These are phyloP conservation scores for Diplocarpon mali DNA, from an alignment of 2,329 filamentous ascomycete species.

Conservation along the genomic window DNA sequence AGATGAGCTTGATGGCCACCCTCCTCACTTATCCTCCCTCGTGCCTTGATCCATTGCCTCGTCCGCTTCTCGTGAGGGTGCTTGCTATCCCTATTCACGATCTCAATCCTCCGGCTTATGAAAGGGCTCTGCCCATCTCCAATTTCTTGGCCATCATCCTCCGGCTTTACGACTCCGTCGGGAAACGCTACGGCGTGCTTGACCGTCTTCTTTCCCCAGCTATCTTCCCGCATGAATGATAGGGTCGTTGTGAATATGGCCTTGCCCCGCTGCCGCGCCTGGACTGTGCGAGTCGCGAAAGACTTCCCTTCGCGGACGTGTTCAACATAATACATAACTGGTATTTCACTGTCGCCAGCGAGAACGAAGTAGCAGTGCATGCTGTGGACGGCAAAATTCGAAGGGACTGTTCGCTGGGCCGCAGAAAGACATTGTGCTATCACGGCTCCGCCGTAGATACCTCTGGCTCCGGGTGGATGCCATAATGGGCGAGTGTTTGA, in stretches of 20 bases:
- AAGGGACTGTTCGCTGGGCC: conserved; percentile 75
- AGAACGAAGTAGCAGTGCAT: conserved; percentile 99
- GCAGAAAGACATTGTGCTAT: conserved; percentile 87
- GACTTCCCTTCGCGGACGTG: conserved; percentile 81
- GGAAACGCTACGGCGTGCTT: conserved; percentile 57
- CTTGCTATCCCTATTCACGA: conserved; percentile 38
- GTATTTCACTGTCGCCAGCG: conserved; percentile 72
- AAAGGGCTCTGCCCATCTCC: conserved; percentile 37
- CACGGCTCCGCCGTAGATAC: conserved; percentile 86
- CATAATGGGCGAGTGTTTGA: conserved; percentile 87
- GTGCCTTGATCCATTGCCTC: conserved; percentile 63
- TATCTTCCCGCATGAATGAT: conserved; percentile 65
- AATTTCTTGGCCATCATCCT: conserved; percentile 26
- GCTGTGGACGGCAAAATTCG: conserved; percentile 75
- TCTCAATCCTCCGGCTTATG: conserved; percentile 43
- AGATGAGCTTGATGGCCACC: conserved; percentile 75
- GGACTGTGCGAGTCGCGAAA: conserved; percentile 90
- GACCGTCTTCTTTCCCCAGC: conserved; percentile 41
- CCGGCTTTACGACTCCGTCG: conserved; percentile 29
- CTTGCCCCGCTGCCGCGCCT: conserved; percentile 76
- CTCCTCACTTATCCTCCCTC: conserved; percentile 59
- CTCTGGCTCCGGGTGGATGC: conserved; percentile 84
- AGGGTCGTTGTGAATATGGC: conserved; percentile 95
- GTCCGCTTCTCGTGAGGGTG: conserved; percentile 56
- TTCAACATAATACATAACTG: conserved; percentile 92